phyloP scores from a whole-genome alignment of 1,284 basidiomycete genomes.

The Afroboletus lepidellus region DNA sequence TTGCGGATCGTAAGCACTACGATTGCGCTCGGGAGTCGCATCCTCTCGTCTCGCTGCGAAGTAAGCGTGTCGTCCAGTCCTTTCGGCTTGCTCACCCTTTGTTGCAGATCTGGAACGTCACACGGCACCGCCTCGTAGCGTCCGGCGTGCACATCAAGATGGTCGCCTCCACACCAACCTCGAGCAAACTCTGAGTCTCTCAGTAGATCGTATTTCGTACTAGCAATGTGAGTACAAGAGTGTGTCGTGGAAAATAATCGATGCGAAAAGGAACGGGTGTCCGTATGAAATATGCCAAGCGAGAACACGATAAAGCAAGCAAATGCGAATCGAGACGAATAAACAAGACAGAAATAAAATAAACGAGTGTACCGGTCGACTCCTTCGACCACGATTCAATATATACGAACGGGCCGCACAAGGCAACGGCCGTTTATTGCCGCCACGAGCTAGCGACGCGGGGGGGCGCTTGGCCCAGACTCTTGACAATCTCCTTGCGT shows the following conservation, averaged over 20 bases:
- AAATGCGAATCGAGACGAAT: constrained; percentile 3
- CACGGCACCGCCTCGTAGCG: constrained; percentile 33
- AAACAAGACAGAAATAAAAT: not conserved
- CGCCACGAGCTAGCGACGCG: constrained; percentile 6
- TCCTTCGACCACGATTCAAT: not conserved
- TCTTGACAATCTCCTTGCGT: constrained; percentile 51
- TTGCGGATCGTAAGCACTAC: constrained; percentile 34
- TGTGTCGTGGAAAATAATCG: not conserved
- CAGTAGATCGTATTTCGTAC: constrained; percentile 9
- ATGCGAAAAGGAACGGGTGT: constrained; percentile 10
- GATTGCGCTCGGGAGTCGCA: constrained; percentile 26
- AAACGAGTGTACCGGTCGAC: constrained; percentile 25
- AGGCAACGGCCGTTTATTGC: too few relatives aligned
- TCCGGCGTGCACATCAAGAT: constrained; percentile 41
- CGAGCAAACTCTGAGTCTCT: constrained; percentile 18
- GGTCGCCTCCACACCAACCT: constrained; percentile 24
- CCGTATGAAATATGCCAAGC: constrained; percentile 3
- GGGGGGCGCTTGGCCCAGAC: constrained; percentile 45
- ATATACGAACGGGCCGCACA: constrained; percentile 3
- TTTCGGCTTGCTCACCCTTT: not conserved
- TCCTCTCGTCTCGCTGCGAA: constrained; percentile 30
- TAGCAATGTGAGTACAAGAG: constrained; percentile 14
- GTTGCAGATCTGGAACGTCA: constrained; percentile 39
- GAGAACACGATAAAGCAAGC: constrained; percentile 1
- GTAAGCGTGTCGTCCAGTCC: constrained; percentile 7